Evolutionary conservation across 345 rosid genomes (phyloP).

Genomic region (Pugionium dolabratum): DNA sequence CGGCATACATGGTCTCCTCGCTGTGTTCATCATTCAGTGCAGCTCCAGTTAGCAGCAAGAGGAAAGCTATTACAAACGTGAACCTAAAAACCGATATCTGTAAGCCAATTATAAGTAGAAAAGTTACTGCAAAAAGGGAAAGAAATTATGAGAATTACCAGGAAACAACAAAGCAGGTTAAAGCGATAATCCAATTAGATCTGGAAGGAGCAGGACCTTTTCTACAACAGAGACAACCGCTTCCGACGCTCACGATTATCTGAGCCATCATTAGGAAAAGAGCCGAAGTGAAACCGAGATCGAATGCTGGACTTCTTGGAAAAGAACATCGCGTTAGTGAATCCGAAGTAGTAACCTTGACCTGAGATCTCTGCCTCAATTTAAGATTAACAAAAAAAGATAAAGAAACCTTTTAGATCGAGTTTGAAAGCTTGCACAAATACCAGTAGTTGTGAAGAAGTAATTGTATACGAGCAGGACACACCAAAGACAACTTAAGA

Average conservation of each 20-base stretch:
- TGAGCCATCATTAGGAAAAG: conserved; percentile 66
- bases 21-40: conserved; percentile 69
- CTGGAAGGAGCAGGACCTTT: conserved; percentile 54
- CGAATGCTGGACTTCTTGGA: conserved; percentile 69
- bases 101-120: not conserved
- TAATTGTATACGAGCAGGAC: not conserved
- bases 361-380: conserved; percentile 59
- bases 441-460: not conserved
- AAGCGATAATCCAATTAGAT: conserved; percentile 63
- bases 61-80: conserved; percentile 76
- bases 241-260: conserved; percentile 54
- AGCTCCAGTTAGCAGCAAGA: conserved; percentile 74
- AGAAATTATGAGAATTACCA: conserved; percentile 50
- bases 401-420: conserved; percentile 9
- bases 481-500: conserved; percentile 4
- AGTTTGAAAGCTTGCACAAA: conserved; percentile 2
- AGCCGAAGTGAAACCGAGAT: conserved; percentile 74
- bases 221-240: conserved; percentile 82
- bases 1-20: conserved; percentile 49
- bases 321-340: conserved; percentile 60
- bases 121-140: not conserved
- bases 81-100: conserved; percentile 51
- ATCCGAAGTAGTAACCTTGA: conserved; percentile 43
- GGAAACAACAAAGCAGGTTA: conserved; percentile 69
- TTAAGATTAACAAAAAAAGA: not conserved